Conservation (phyloP, 2,329 filamentous ascomycete genomes). For the Pseudogymnoascus sp. region DNA sequence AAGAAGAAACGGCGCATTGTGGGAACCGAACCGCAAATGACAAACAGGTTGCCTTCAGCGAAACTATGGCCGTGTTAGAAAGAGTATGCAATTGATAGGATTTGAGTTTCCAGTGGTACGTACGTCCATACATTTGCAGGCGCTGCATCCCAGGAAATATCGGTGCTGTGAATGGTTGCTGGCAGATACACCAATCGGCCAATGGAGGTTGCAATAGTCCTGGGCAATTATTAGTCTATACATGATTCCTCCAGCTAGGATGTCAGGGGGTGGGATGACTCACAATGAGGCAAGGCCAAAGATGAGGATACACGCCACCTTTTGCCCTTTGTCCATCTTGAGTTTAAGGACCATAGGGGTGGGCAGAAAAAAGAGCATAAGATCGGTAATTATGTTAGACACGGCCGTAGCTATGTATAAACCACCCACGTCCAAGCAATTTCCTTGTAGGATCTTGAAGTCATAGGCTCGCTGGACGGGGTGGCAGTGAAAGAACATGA, state of each 20-base stretch:
- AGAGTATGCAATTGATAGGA: not conserved
- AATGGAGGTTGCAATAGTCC: conserved; percentile 31
- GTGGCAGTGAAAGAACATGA: conserved; percentile 32
- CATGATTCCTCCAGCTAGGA: not conserved
- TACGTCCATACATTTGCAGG: conserved; percentile 28
- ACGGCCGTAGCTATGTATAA: conserved; percentile 43
- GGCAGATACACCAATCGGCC: conserved; percentile 27
- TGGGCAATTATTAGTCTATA: conserved; percentile 11
- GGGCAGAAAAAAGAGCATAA: conserved; percentile 40
- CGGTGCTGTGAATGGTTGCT: conserved; percentile 21
- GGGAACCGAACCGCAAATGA: conserved; percentile 36
- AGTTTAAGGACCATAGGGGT: conserved; percentile 39
- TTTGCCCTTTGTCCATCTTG: conserved; percentile 39
- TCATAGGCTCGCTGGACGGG: conserved; percentile 32
- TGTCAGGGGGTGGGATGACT: conserved; percentile 14
- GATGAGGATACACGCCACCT: conserved; percentile 37
- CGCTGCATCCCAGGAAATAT: conserved; percentile 28
- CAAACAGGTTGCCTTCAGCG: conserved; percentile 35
- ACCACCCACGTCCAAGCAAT: conserved; percentile 39
- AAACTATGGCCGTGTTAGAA: conserved; percentile 21
- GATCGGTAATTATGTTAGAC: conserved; percentile 40
- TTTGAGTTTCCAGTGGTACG: conserved; percentile 9
- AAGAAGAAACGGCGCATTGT: conserved; percentile 35
- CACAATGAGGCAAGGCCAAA: conserved; percentile 40
- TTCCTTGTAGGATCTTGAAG: conserved; percentile 24